phyloP scores from a whole-genome alignment of 169 alveolate species.

The Cryptosporidium baileyi region DNA sequence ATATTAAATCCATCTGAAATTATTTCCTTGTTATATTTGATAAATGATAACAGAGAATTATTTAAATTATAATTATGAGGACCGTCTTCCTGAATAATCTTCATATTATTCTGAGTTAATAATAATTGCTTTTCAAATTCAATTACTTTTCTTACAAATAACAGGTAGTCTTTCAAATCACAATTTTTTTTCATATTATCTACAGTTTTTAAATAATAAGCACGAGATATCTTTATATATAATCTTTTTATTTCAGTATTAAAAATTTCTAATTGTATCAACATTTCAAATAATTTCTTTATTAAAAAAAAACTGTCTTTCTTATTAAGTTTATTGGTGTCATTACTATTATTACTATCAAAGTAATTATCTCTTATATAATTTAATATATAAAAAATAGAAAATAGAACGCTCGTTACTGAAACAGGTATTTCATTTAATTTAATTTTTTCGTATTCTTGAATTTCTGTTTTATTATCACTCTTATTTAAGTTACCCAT shows the following conservation, averaged over 20 bases:
- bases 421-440: constrained; percentile 1
- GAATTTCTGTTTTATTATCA: not conserved
- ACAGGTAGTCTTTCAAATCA: constrained; percentile 10
- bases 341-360: not conserved
- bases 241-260: not conserved
- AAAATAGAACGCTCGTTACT: not conserved
- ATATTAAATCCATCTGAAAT: not conserved
- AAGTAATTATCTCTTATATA: constrained; percentile 2
- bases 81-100: not conserved
- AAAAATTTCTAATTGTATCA: not conserved
- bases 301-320: not conserved
- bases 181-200: not conserved
- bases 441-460: not conserved
- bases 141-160: constrained; percentile 1
- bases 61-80: not conserved
- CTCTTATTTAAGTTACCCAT: not conserved
- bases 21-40: not conserved
- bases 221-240: not conserved
- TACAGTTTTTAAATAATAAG: not conserved
- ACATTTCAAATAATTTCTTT: constrained; percentile 36
- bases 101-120: not conserved
- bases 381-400: not conserved
- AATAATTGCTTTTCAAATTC: constrained; percentile 16
- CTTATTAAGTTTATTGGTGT: not conserved
- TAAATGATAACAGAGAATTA: not conserved